Conservation (phyloP, 2,329 filamentous ascomycete genomes). For the Hymenoscyphus fructigenus region DNA sequence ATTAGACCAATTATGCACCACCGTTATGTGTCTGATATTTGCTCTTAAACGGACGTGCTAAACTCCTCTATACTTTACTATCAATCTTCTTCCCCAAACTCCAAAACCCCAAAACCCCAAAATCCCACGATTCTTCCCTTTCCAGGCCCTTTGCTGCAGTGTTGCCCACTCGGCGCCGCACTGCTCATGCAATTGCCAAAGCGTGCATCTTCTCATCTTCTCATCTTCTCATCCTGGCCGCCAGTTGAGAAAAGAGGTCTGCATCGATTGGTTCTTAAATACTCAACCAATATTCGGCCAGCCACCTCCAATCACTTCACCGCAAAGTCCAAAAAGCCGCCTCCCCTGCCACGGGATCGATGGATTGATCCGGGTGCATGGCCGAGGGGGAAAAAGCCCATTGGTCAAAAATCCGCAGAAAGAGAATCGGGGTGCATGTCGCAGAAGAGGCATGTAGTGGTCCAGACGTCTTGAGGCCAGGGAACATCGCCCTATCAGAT, state of each 20-base stretch:
- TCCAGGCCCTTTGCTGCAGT: too few relatives aligned
- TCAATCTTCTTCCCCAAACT: too few relatives aligned
- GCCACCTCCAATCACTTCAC: not conserved
- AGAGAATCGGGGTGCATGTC: not conserved
- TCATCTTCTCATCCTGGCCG: not conserved
- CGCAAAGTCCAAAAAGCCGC: not conserved
- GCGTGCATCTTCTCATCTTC: not conserved
- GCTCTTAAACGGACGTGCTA: too few relatives aligned
- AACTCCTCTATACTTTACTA: not conserved
- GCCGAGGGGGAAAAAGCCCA: not conserved
- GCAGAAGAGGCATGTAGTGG: not conserved
- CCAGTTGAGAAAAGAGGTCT: not conserved
- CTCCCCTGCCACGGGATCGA: not conserved
- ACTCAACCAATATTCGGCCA: not conserved
- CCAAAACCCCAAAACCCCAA: not conserved
- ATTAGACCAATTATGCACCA: too few relatives aligned
- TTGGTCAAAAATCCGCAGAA: not conserved
- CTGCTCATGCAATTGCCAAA: slow-evolving; percentile 1
- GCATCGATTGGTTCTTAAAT: not conserved
- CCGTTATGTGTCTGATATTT: too few relatives aligned
- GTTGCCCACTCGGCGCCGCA: not conserved
- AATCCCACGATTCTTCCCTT: too few relatives aligned
- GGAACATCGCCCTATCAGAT: not conserved
- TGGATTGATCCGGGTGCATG: not conserved
- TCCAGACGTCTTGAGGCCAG: not conserved